Conservation (phyloP, 2,329 filamentous ascomycete genomes). For the Chaetomiaceae sp. region DNA sequence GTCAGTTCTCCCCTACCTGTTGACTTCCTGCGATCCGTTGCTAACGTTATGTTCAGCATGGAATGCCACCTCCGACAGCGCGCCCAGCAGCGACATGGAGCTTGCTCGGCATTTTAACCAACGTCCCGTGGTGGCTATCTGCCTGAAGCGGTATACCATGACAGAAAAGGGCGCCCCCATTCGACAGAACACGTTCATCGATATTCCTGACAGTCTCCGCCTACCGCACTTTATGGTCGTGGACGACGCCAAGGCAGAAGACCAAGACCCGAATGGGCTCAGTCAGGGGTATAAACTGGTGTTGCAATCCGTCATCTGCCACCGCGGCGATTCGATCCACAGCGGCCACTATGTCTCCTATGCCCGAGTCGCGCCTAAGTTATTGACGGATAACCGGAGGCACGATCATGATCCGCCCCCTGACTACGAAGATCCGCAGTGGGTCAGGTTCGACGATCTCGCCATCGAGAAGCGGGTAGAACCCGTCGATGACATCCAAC, state of each 20-base stretch:
- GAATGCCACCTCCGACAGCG: conserved; percentile 61
- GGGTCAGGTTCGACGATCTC: conserved; percentile 94
- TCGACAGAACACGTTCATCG: conserved; percentile 76
- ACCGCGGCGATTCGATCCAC: conserved; percentile 77
- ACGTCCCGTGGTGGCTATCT: conserved; percentile 85
- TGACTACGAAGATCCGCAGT: conserved; percentile 67
- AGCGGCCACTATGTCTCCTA: conserved; percentile 91
- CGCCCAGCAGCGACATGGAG: conserved; percentile 64
- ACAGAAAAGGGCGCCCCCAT: conserved; percentile 62
- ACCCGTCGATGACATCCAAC: conserved; percentile 70
- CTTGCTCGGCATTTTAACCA: conserved; percentile 84
- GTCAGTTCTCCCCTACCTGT: conserved; percentile 45
- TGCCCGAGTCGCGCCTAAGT: conserved; percentile 65
- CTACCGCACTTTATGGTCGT: conserved; percentile 82
- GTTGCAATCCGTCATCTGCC: conserved; percentile 87
- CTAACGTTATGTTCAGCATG: conserved; percentile 58
- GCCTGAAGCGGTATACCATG: conserved; percentile 84
- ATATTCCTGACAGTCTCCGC: conserved; percentile 77
- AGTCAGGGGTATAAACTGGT: conserved; percentile 91
- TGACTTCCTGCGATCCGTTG: conserved; percentile 4
- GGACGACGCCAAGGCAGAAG: conserved; percentile 59
- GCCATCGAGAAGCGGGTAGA: conserved; percentile 60
- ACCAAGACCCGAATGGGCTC: conserved; percentile 55
- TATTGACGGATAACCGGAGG: conserved; percentile 55
- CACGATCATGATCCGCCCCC: conserved; percentile 54